phyloP scores from a whole-genome alignment of 2,329 filamentous ascomycete species.

The Penicillium palitans region DNA sequence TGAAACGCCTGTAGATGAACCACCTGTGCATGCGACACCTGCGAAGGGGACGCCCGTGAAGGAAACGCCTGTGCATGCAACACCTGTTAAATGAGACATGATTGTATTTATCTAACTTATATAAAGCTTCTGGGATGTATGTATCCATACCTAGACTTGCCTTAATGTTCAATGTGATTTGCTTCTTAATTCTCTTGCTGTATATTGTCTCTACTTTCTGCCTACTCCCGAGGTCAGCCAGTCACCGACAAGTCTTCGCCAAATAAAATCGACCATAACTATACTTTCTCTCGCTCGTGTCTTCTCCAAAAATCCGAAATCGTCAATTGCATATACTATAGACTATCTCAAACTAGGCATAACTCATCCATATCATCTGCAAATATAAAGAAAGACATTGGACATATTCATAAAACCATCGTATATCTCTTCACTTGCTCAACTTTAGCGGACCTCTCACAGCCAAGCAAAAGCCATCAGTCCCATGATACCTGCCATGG shows the following conservation, averaged over 20 bases:
- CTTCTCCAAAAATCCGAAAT: neutral
- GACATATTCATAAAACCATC: neutral
- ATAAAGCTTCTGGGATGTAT: neutral
- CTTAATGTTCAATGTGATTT: neutral
- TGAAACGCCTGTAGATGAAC: neutral
- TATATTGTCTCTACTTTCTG: neutral
- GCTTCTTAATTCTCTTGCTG: neutral
- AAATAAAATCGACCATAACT: neutral
- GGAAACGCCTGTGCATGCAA: neutral
- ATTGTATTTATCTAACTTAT: neutral
- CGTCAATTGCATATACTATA: neutral
- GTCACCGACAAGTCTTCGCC: neutral
- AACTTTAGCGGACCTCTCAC: conserved; percentile 10
- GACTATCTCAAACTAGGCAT: neutral
- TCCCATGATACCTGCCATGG: conserved; percentile 26
- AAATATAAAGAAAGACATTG: conserved; percentile 7
- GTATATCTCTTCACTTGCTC: neutral
- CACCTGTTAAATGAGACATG: neutral
- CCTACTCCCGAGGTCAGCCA: neutral
- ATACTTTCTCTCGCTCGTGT: neutral
- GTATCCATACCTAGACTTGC: neutral
- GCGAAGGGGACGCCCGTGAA: neutral
- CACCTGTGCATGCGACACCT: neutral
- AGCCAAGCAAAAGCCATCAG: conserved; percentile 30
- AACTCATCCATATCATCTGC: neutral